These are phyloP conservation scores for Verbena officinalis DNA, from an alignment of 257 asterid genomes.

Conservation along the genomic window DNA sequence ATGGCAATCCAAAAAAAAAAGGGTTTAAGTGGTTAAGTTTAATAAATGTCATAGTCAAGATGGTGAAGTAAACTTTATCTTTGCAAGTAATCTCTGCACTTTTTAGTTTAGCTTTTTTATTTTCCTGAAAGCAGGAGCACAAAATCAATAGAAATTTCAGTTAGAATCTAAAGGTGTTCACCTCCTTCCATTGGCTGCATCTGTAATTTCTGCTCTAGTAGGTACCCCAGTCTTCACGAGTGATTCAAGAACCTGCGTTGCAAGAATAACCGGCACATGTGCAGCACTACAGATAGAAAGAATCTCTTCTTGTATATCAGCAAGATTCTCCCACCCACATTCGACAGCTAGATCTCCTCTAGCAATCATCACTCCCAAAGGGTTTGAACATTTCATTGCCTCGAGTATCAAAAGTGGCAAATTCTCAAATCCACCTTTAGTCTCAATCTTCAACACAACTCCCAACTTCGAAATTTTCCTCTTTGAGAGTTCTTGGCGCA, in stretches of 20 bases:
- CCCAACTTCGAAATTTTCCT: constrained; percentile 51
- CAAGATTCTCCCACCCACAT: constrained; percentile 82
- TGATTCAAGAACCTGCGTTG: constrained; percentile 75
- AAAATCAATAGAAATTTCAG: too few relatives aligned
- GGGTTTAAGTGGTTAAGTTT: too few relatives aligned
- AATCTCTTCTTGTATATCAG: constrained; percentile 68
- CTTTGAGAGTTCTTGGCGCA: constrained; percentile 65
- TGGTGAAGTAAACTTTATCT: too few relatives aligned
- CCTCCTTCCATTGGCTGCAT: constrained; percentile 74
- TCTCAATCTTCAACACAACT: constrained; percentile 68
- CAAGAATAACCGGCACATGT: constrained; percentile 68
- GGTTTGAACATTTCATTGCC: constrained; percentile 65
- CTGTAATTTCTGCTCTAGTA: constrained; percentile 68
- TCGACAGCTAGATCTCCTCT: constrained; percentile 88
- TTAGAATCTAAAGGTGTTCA: constrained; percentile 25
- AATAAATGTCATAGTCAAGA: too few relatives aligned
- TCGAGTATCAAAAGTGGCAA: constrained; percentile 60
- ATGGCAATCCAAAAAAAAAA: too few relatives aligned
- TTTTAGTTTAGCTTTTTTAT: too few relatives aligned
- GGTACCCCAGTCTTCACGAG: constrained; percentile 71
- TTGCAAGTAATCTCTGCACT: too few relatives aligned
- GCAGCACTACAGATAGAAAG: constrained; percentile 60
- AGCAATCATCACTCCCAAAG: constrained; percentile 75
- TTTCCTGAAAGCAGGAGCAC: too few relatives aligned
- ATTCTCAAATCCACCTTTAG: constrained; percentile 66